phyloP scores from a whole-genome alignment of 768 basidiomycete species.

The Collybia sp. region DNA sequence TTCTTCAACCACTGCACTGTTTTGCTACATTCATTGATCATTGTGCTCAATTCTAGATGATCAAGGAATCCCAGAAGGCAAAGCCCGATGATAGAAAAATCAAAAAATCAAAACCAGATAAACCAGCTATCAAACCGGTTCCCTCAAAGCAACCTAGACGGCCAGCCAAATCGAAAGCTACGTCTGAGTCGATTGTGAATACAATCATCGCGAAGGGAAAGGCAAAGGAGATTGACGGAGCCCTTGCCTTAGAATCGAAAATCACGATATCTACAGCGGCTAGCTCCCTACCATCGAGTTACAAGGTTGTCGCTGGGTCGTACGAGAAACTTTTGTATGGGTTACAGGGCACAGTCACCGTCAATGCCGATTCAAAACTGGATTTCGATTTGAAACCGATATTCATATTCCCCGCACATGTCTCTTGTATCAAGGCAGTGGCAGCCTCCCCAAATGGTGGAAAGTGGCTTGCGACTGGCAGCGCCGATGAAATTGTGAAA shows the following conservation, averaged over 20 bases:
- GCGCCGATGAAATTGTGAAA: constrained; percentile 94
- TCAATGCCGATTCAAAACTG: constrained; percentile 23
- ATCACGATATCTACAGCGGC: constrained; percentile 11
- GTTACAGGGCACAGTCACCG: constrained; percentile 57
- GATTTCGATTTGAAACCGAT: constrained; percentile 60
- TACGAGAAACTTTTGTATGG: constrained; percentile 98
- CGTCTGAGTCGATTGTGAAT: no score
- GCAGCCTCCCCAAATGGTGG: constrained; percentile 86
- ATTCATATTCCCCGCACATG: constrained; percentile 97
- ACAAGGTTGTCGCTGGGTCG: constrained; percentile 87
- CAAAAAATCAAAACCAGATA: constrained; percentile 22
- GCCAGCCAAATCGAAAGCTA: constrained; percentile 5
- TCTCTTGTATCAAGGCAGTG: constrained; percentile 88
- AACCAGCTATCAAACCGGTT: constrained; percentile 4
- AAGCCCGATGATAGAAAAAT: constrained; percentile 13
- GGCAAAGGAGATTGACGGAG: constrained; percentile 8
- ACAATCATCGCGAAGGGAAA: constrained; percentile 9
- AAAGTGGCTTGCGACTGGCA: constrained; percentile 95
- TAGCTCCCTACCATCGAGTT: constrained; percentile 45
- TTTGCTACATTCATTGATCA: no score
- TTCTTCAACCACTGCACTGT: no score
- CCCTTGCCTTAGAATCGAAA: constrained; percentile 10
- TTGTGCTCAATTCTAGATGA: neutral
- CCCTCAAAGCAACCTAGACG: no score
- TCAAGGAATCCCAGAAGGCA: constrained; percentile 6